Base-by-base conservation (phyloP, 192 early-diverging fungal genomes). In the Oehlia diaphana region DNA sequence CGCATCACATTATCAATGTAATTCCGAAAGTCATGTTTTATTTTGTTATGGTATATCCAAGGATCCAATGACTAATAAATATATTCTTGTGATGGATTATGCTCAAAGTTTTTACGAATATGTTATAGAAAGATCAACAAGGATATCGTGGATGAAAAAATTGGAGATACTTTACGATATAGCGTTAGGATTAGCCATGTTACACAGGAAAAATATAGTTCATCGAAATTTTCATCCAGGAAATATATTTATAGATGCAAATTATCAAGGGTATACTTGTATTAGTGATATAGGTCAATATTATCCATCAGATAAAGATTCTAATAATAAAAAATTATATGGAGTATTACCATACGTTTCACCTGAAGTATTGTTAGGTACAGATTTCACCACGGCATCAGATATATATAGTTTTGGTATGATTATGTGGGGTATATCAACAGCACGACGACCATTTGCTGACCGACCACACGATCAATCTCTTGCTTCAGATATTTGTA, bases 231-330 rank as follows among this genome's bases (percentile, higher is more conserved):
- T 74, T 31, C 72, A 74, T 61, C 49, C 49, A 6, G 72, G 72
- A 33, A 74, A 74, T 31, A 61, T 74, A 35, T 61, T 74, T 50
- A 35, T 74, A 19, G 53, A 50, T 58, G 4, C 13, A 4, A 74
- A 28, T 12, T 4, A 50, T 31, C 49, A 44, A 31, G 72, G 49
- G 49, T 58, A 53, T 16, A 39, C 49, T 31, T 39, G 35, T 42
- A 70, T 70, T 70, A 39, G 35, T n/a, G 72, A 74, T 74, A 50
- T 74, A 61, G 72, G 72, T 35, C 44, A 61, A 50, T 74, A 61
- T 74, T 61, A 33, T 74, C 72, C 72, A 6, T 28, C 72, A 3
- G 49, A 61, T 61, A 58, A 74, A 2, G 19, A 28, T 26, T 28
- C 21, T 8, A 53, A 74, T 28, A 23, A 9, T n/a, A 39, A 37